Conservation (phyloP, 2,329 filamentous ascomycete genomes). For the Ilyonectria sp. region DNA sequence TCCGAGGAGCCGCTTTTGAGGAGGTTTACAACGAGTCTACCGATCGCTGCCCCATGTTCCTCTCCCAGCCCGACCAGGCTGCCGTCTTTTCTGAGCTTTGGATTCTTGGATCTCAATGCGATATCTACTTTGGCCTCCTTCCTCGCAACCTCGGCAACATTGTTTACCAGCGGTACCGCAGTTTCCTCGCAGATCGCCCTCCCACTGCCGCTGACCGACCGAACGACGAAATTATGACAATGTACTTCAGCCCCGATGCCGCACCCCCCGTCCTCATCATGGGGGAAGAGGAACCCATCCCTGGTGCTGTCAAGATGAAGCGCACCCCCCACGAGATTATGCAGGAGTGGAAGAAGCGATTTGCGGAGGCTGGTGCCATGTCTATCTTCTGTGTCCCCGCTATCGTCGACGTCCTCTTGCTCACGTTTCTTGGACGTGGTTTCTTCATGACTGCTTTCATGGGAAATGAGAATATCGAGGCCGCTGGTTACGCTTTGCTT, state of each 20-base stretch:
- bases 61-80: conserved; percentile 38
- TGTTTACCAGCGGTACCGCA: conserved; percentile 30
- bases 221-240: conserved; percentile 41
- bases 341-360: conserved; percentile 36
- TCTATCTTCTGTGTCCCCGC: conserved; percentile 40
- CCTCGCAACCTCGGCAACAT: conserved; percentile 36
- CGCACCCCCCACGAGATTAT: conserved; percentile 30
- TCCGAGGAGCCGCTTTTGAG: conserved; percentile 36
- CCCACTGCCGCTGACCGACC: conserved; percentile 33
- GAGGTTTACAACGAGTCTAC: conserved; percentile 40
- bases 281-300: background rate
- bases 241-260: conserved; percentile 37
- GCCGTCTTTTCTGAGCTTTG: conserved; percentile 42
- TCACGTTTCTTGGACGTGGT: conserved; percentile 37
- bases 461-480: conserved; percentile 28
- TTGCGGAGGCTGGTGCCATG: conserved; percentile 36
- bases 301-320: background rate
- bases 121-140: conserved; percentile 39
- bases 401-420: conserved; percentile 34
- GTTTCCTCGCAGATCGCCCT: conserved; percentile 26
- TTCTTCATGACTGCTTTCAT: conserved; percentile 42
- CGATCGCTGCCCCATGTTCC: conserved; percentile 38
- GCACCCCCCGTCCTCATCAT: background rate
- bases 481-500: conserved; percentile 36
- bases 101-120: conserved; percentile 39